Evolutionary conservation across 2,329 filamentous ascomycete genomes (phyloP), one percentile per base, ranked within the genome.

Genomic region (Westerdykella aurantiaca): DNA sequence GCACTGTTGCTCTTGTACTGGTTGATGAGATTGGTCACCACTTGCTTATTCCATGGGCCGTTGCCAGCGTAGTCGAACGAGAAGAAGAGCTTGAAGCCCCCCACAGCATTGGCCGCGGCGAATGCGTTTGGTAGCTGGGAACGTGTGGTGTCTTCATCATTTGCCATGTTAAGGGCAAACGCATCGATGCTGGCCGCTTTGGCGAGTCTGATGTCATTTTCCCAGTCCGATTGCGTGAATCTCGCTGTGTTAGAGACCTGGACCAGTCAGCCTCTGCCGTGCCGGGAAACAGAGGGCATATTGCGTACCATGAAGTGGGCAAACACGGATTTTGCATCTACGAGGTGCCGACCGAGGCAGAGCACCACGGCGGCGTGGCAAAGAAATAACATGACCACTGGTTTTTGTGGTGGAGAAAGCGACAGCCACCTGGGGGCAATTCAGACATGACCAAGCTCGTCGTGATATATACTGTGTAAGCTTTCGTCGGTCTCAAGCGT

Each of bases 151-250:
- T 21, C 18, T 21, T 21, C 18, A 6, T 21, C 6, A 21, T 43
- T 54, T 17, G 50, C 60, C 43, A 64, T 60, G 49, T 64, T 63
- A 22, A 64, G 55, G 1, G 60, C 61, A 35, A 64, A 63, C 10
- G 59, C 61, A 43, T 64, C 61, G 39, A 64, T 64, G 37, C 60
- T 60, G 13, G 57, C 53, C 6, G 53, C 51, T 47, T 63, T 60
- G 21, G 59, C 60, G 12, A 45, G 42, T 31, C 52, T 39, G 50
- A 61, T 61, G 41, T 61, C 58, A 12, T 39, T 48, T 34, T 61
- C 55, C 38, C 60, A 64, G 34, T 60, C 58, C 31, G 10, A 58
- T 49, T 33, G 60, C 61, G 23, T 57, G 57, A 38, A 63, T 56
- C 58, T 61, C 34, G 16, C 14, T 25, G n/a, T 34, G 31, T 50